Conservation (phyloP, 257 asterid genomes). For the Lycium ferocissimum region DNA sequence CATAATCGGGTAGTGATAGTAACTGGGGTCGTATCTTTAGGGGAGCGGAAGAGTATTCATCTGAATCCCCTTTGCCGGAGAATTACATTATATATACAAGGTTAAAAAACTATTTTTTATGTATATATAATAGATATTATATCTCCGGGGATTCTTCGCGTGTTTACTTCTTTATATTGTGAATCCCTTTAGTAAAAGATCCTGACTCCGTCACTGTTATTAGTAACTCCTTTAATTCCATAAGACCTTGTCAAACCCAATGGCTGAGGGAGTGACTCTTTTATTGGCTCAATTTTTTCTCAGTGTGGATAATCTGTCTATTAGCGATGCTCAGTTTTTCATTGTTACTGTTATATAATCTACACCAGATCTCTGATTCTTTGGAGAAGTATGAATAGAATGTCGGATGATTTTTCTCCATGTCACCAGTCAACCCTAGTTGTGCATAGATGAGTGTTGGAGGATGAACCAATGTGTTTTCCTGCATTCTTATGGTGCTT, state of each 20-base stretch:
- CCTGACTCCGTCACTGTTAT: no score
- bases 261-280: not conserved
- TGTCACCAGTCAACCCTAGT: not conserved
- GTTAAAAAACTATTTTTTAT: no score
- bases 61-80: no score
- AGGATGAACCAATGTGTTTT: not conserved
- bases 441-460: conserved; percentile 19
- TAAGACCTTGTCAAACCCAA: conserved; percentile 3
- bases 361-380: not conserved
- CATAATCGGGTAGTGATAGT: not conserved
- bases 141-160: no score
- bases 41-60: no score
- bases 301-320: not conserved
- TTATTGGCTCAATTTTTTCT: not conserved
- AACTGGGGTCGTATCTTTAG: no score
- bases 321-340: not conserved
- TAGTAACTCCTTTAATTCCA: not conserved
- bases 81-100: no score
- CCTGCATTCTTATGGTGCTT: no score
- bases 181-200: no score
- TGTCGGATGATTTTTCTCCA: not conserved
- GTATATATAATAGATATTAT: no score
- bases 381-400: not conserved
- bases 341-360: not conserved
- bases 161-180: no score